A percentile compares a stretch with the other conserved stretches of the same genome.
Conservation (phyloP, 306 rosid genomes). For the Psophocarpus tetragonolobus region DNA sequence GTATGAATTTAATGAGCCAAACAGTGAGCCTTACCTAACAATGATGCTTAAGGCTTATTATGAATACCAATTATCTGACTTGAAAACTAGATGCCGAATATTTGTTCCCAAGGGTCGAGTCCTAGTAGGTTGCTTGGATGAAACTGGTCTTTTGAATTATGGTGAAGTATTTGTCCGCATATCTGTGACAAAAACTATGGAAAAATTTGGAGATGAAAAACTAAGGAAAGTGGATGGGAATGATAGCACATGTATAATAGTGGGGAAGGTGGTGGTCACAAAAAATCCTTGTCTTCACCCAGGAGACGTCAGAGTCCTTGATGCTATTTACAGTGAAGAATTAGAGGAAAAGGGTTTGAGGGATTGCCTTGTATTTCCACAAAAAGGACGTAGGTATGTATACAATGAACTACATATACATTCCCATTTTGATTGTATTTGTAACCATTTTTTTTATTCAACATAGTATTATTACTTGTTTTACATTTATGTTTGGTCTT, state of each 20-base stretch:
- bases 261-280: conserved; percentile 83
- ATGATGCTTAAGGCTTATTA: conserved; percentile 90
- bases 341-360: conserved; percentile 69
- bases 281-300: conserved; percentile 98
- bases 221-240: conserved; percentile 65
- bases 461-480: not conserved
- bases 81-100: conserved; percentile 77
- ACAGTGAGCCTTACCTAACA: conserved; percentile 75
- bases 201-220: conserved; percentile 50
- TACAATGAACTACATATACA: not conserved
- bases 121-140: conserved; percentile 91
- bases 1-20: conserved; percentile 76
- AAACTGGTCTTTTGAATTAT: conserved; percentile 73
- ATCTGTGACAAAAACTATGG: conserved; percentile 61
- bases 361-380: conserved; percentile 91
- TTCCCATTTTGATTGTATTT: conserved; percentile 22
- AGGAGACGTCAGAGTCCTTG: conserved; percentile 88
- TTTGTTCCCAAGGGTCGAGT: conserved; percentile 80
- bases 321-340: conserved; percentile 66
- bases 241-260: conserved; percentile 57
- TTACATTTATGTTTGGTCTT: conserved; percentile 1
- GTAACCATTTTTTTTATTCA: conserved; percentile 10
- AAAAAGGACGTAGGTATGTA: conserved; percentile 75
- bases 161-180: conserved; percentile 80
- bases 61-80: conserved; percentile 66